Conservation (phyloP, 306 rosid genomes). For the Ammopiptanthus mongolicus region DNA sequence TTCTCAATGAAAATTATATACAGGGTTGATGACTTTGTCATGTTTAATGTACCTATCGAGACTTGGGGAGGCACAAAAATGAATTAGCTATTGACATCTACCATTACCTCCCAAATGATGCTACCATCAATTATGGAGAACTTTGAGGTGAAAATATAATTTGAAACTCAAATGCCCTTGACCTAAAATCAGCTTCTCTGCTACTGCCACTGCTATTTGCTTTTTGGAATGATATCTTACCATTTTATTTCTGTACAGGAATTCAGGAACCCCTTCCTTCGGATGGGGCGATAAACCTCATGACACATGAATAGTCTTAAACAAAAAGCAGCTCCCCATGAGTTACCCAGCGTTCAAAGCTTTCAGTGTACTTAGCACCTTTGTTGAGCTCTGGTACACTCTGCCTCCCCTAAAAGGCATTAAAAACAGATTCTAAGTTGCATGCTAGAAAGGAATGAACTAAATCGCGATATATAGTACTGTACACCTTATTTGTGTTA, state of each 20-base stretch:
- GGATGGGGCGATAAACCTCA: conserved; percentile 33
- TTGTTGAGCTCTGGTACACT: conserved; percentile 29
- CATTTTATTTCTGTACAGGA: conserved; percentile 50
- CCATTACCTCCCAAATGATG: conserved; percentile 29
- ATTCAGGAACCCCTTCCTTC: conserved; percentile 52
- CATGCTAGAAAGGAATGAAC: background rate
- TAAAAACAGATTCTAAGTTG: background rate
- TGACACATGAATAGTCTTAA: conserved; percentile 2
- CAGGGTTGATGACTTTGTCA: conserved; percentile 14
- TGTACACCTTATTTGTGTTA: background rate
- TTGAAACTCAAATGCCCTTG: background rate
- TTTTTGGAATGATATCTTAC: conserved; percentile 29
- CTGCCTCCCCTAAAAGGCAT: conserved; percentile 38
- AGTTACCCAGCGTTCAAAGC: conserved; percentile 45
- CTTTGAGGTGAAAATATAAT: background rate
- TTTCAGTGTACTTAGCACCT: conserved; percentile 25
- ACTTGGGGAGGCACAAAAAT: conserved; percentile 10
- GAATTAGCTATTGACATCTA: conserved; percentile 30
- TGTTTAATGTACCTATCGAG: background rate
- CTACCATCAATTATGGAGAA: background rate
- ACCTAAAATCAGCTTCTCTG: conserved; percentile 32
- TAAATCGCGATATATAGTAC: background rate
- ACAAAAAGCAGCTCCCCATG: conserved; percentile 36
- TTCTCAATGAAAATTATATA: conserved; percentile 27
- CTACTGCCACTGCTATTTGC: conserved; percentile 16